phyloP scores from a whole-genome alignment of 306 rosid species.

The Castanea mollissima region DNA sequence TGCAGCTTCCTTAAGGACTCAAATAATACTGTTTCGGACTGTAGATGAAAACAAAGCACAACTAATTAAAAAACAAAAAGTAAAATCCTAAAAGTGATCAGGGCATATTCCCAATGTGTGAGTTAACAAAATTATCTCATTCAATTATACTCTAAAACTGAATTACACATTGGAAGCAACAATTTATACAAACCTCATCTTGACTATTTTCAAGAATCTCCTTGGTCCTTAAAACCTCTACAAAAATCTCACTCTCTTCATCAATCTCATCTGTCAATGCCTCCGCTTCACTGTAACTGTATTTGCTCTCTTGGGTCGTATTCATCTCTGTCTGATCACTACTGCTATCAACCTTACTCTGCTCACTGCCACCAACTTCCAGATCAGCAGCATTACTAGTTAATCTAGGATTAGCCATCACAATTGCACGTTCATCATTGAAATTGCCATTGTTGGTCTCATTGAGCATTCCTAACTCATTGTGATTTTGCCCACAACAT shows the following conservation, averaged over 20 bases:
- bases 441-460: not conserved
- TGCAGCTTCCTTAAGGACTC: slow-evolving; percentile 20
- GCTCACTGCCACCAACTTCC: not conserved
- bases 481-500: not conserved
- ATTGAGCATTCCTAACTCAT: not conserved
- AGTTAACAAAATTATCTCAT: not conserved
- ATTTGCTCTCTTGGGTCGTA: not conserved
- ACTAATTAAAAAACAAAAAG: not conserved
- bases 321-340: not conserved
- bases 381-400: not conserved
- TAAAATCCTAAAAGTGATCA: not conserved
- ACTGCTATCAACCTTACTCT: not conserved
- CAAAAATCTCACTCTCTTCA: not conserved
- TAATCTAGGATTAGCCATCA: not conserved
- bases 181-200: slow-evolving; percentile 21
- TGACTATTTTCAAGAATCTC: slow-evolving; percentile 2
- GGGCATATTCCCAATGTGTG: not conserved
- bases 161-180: not conserved
- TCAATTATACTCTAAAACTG: not conserved
- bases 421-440: not conserved
- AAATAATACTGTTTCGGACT: slow-evolving; percentile 20
- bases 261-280: slow-evolving; percentile 14
- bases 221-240: slow-evolving; percentile 23
- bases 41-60: not conserved
- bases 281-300: slow-evolving; percentile 6